Evolutionary conservation across 805 yeast genomes (phyloP), one percentile per base, ranked within the genome.

Genomic region (Myxozyma udenii): DNA sequence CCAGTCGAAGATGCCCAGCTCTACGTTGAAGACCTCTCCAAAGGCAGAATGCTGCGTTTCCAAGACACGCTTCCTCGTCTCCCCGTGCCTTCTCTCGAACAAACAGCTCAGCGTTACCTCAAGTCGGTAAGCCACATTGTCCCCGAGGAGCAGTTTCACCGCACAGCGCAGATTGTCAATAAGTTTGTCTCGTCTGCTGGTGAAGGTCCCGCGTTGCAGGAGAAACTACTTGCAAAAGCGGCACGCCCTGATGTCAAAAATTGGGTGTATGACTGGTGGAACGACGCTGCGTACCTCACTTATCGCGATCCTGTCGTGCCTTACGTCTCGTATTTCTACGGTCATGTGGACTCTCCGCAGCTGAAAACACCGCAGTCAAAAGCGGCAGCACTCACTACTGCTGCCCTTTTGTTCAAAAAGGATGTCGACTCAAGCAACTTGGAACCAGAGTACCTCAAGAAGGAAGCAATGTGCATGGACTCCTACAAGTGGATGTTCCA

Each of bases 271-370:
- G 84, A 80, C 54, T 88, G 84, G 77, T 91, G 98, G 98, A 95
- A 91, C 68, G 85, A 86, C 63, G 87, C 85, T 61, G 95, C 96
- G 19, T 91, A 91, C 71, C 74, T 91, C 74, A 81, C 85, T 37
- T 90, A 88, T 72, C 78, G 93, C 60, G 98, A 88, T 69, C 95
- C 98, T 0, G 86, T 91, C n/a, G 86, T 87, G 24, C 97, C 98
- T 11, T 90, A 83, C 66, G 96, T 88, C 33, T 85, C 95, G 19
- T 91, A 91, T 73, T 93, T 88, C 62, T 91, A 79, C 71, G 78
- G 83, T 48, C 96, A 91, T 73, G 84, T 80, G 68, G 91, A 86
- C 62, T 69, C 84, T 55, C 57, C 59, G 26, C 61, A 62, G 32
- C 65, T 66, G 44, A 56, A 61, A 41, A 62, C 63, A 41, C 72